A percentile compares a stretch with the other conserved stretches of the same genome.
Conservation (phyloP, 176 grass and related monocot genomes). For the Oryza glaberrima region DNA sequence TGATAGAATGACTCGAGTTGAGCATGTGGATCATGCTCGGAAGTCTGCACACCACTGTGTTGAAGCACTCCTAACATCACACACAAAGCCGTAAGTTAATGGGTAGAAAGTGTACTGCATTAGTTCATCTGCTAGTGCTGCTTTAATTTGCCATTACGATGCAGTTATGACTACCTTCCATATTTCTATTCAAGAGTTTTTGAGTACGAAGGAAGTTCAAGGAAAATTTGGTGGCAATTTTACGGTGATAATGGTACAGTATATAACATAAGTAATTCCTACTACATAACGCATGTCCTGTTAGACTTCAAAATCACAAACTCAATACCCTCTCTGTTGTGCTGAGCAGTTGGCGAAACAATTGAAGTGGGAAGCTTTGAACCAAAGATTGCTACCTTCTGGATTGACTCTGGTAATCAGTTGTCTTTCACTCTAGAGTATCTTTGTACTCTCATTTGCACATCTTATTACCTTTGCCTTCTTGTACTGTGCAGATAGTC, state of each 20-base stretch:
- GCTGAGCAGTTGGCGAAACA: constrained; percentile 80
- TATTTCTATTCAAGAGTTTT: constrained; percentile 98
- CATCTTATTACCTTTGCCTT: constrained; percentile 20
- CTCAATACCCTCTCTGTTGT: constrained; percentile 16
- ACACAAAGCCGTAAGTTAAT: constrained; percentile 79
- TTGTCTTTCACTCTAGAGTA: constrained; percentile 16
- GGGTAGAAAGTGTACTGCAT: background rate
- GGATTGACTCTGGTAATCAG: constrained; percentile 81
- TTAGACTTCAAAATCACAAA: constrained; percentile 4
- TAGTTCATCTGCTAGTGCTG: background rate
- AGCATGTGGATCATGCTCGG: constrained; percentile 98
- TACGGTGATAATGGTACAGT: constrained; percentile 87
- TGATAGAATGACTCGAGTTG: constrained; percentile 73
- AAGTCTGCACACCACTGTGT: constrained; percentile 97
- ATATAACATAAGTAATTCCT: constrained; percentile 17
- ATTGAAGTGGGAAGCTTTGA: constrained; percentile 92
- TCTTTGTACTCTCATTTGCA: constrained; percentile 27
- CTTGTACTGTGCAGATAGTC: constrained; percentile 58
- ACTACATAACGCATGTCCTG: background rate
- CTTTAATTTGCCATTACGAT: constrained; percentile 39
- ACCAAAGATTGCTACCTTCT: constrained; percentile 83
- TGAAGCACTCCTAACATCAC: constrained; percentile 74
- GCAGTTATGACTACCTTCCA: constrained; percentile 93
- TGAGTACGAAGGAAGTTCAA: constrained; percentile 88
- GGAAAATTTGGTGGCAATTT: constrained; percentile 99